Evolutionary conservation across 2,329 filamentous ascomycete species (phyloP), one percentile per base, ranked within the genome.

Genomic region (Cytospora schulzeri): DNA sequence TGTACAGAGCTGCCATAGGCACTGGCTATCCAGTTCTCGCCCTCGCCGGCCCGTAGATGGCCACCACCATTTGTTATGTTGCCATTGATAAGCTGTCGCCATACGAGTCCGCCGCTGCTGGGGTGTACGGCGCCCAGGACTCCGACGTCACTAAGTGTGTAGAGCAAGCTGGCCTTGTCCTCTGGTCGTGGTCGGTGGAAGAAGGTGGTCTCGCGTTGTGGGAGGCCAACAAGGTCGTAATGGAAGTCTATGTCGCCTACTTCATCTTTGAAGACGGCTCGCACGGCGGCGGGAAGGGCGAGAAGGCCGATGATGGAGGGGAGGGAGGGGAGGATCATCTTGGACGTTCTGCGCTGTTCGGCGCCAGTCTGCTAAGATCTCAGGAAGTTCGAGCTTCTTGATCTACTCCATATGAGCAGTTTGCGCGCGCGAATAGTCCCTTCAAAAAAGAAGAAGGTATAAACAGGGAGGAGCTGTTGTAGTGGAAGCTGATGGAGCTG

Each of bases 181-280:
- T 89, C 86, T 68, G 86, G 84, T 72, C 90, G 85, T 48, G 95
- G 94, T 70, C 89, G 90, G 79, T 97, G 92, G 86, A 98, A 98
- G 84, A 98, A 96, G 70, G 94, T 97, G 67, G 92, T 91, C 68
- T 91, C 87, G 75, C 86, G 82, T 75, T 90, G 90, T 62, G 95
- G 93, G 45, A 91, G 79, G 73, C 95, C 95, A 72, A 99, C 81
- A 57, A 98, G 88, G 69, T 91, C 87, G 80, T 96, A 88, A 79
- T 98, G 94, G 80, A 93, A 98, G 79, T 99, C 95, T 76, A 96
- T 86, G 71, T 92, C 85, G 80, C 89, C 93, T 70, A 96, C 93
- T 77, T 99, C 94, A 74, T 99, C 95, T 70, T 86, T 83, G 80
- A 93, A 97, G 66, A 98, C 87, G 69, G 93, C 91, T 73, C 78